Conservation (phyloP, 176 grass and related monocot genomes). For the Carex myosuroides region DNA sequence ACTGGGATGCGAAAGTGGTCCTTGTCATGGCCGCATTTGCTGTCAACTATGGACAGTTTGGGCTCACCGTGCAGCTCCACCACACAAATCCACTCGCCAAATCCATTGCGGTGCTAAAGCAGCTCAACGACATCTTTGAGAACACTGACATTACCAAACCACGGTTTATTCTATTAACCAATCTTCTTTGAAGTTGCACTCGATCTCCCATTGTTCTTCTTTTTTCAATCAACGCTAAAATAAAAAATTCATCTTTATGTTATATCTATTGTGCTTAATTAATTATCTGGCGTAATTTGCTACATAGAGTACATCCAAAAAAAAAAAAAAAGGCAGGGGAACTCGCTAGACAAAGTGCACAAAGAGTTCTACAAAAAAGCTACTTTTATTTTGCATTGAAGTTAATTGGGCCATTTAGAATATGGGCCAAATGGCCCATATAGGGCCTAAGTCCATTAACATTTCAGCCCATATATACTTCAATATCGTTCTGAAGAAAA, state of each 20-base stretch:
- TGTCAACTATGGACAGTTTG: conserved; percentile 34
- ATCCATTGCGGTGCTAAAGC: conserved; percentile 26
- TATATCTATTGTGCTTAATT: not conserved
- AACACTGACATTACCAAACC: conserved; percentile 32
- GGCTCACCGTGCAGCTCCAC: conserved; percentile 36
- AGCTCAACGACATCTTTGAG: conserved; percentile 36
- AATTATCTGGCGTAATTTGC: not conserved
- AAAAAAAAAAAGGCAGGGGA: not conserved
- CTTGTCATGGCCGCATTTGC: conserved; percentile 36
- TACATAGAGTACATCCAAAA: not conserved
- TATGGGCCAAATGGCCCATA: not conserved
- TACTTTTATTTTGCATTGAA: not conserved
- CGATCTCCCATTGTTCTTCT: not conserved
- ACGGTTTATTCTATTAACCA: conserved; percentile 12
- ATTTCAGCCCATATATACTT: not conserved
- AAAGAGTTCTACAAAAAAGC: not conserved
- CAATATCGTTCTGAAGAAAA: not conserved
- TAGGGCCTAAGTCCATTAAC: not conserved
- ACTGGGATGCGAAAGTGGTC: conserved; percentile 42
- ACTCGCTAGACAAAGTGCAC: not conserved
- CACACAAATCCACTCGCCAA: conserved; percentile 32
- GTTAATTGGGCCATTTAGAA: not conserved
- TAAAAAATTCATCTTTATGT: too few relatives aligned
- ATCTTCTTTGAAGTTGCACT: not conserved
- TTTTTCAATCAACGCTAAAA: not conserved